phyloP scores from a whole-genome alignment of 352 stramenopile species.

The Phytophthora cactorum region DNA sequence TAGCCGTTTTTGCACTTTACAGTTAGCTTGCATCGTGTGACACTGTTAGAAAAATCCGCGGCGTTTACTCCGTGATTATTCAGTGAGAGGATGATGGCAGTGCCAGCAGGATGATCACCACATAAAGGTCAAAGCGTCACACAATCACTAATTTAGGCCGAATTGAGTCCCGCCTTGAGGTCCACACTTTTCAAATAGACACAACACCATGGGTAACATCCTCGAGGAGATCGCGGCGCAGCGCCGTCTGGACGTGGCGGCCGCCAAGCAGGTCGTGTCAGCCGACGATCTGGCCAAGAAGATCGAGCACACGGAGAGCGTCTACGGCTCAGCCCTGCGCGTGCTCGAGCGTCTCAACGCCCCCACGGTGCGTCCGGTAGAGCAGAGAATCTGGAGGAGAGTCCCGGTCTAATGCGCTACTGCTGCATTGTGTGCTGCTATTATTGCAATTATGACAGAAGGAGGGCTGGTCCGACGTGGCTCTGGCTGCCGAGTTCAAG shows the following conservation, averaged over 20 bases:
- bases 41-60: constrained; percentile 6
- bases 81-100: too few relatives aligned
- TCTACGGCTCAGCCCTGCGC: constrained; percentile 85
- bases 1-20: constrained; percentile 11
- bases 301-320: constrained; percentile 82
- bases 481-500: constrained; percentile 99
- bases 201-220: constrained; percentile 58
- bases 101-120: too few relatives aligned
- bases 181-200: constrained; percentile 5
- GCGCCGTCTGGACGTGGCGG: constrained; percentile 68
- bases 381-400: not conserved
- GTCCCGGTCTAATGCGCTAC: not conserved
- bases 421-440: constrained; percentile 17
- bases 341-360: constrained; percentile 90
- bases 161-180: constrained; percentile 1
- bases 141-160: constrained; percentile 9
- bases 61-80: constrained; percentile 7
- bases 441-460: constrained; percentile 39
- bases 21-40: constrained; percentile 6
- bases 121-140: not conserved
- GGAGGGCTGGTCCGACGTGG: constrained; percentile 76
- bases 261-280: constrained; percentile 52
- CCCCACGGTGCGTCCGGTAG: constrained; percentile 47
- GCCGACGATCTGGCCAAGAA: constrained; percentile 63
- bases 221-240: constrained; percentile 82